phyloP scores from a whole-genome alignment of 345 rosid species.

The Microthlaspi erraticum region DNA sequence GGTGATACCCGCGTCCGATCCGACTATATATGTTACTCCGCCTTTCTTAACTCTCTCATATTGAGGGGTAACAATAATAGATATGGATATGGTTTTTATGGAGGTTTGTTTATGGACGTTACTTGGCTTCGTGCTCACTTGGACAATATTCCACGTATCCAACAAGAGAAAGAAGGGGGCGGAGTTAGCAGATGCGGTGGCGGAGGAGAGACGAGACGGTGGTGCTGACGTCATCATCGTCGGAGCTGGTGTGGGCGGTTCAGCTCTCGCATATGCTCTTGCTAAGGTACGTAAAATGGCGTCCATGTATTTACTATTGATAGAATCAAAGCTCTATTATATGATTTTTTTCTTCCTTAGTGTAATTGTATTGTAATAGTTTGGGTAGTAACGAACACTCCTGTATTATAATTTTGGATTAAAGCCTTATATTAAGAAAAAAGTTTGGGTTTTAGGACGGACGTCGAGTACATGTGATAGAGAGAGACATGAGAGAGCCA shows the following conservation, averaged over 20 bases:
- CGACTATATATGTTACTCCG: conserved; percentile 10
- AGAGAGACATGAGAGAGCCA: conserved; percentile 64
- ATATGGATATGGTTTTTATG: conserved; percentile 19
- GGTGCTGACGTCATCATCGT: conserved; percentile 62
- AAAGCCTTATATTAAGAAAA: not conserved
- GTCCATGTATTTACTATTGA: not conserved
- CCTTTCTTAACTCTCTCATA: conserved; percentile 1
- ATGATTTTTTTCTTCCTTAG: not conserved
- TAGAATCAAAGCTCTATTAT: not conserved
- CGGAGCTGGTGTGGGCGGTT: conserved; percentile 77
- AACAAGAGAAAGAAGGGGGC: conserved; percentile 5
- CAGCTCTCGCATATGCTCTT: conserved; percentile 66
- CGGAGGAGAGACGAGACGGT: conserved; percentile 10
- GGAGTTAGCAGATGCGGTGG: conserved; percentile 12
- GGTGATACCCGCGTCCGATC: conserved; percentile 1
- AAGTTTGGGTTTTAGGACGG: not conserved
- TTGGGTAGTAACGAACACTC: conserved; percentile 41
- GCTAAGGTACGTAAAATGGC: conserved; percentile 51
- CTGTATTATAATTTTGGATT: conserved; percentile 26
- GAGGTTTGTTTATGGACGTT: conserved; percentile 26
- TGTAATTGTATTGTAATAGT: not conserved
- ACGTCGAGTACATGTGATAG: conserved; percentile 33
- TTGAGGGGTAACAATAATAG: not conserved
- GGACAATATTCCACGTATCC: conserved; percentile 13
- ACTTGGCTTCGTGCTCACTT: conserved; percentile 21